Percentiles rank a stretch among this genome's conserved stretches.
Conservation (phyloP, 257 asterid species). For the Anisodus tanguticus region DNA sequence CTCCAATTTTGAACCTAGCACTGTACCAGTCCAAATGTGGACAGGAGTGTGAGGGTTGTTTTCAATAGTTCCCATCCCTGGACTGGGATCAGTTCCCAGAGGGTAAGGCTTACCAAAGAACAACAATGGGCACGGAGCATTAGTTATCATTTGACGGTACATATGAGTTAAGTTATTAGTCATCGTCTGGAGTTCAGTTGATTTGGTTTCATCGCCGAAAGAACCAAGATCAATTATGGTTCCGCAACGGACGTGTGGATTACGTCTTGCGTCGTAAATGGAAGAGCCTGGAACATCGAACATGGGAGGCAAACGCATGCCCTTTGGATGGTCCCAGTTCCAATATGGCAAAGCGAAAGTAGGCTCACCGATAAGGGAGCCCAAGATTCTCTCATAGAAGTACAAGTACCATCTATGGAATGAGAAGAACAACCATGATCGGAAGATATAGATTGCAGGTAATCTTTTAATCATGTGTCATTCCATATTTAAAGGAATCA, state of each 20-base stretch:
- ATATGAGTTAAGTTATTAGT: no score
- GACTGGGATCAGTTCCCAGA: background rate
- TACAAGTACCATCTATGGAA: no score
- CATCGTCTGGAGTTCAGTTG: background rate
- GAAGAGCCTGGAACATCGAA: background rate
- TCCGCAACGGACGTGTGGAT: conserved; percentile 32
- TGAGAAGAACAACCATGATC: no score
- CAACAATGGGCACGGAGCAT: no score
- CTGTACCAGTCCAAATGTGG: conserved; percentile 24
- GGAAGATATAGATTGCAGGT: no score
- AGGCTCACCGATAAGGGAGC: background rate
- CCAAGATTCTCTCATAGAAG: no score
- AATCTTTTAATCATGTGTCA: no score
- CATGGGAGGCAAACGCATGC: no score
- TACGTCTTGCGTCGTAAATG: conserved; percentile 28
- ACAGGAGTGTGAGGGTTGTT: conserved; percentile 35
- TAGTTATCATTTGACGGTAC: no score
- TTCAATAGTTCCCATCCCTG: conserved; percentile 38
- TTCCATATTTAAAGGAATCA: no score
- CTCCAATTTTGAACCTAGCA: no score
- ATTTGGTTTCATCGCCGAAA: background rate
- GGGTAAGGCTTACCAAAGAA: conserved; percentile 30
- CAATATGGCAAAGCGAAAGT: background rate
- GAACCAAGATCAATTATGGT: conserved; percentile 23
- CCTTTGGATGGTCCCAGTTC: no score